Base-by-base conservation (phyloP, 768 basidiomycete species). In the Podaxis sp. region DNA sequence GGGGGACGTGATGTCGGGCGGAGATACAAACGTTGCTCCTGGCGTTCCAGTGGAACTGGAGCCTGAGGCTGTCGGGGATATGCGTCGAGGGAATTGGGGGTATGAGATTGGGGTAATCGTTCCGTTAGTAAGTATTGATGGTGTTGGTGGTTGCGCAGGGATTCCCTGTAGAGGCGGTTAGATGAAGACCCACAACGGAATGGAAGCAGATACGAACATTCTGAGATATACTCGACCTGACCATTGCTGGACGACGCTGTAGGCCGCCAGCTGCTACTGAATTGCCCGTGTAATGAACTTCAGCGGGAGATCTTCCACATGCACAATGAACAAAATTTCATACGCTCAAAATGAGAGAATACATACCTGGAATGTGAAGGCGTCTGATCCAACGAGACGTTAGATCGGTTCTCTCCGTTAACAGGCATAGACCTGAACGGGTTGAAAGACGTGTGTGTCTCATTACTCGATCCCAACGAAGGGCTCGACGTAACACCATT, bases 1-100 rank as follows among this genome's bases (percentile, higher is more conserved):
- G 11, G 93, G 95, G 0, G 90, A 82, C 0, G 90, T 78, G 33
- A 85, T 82, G 61, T 75, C 76, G 52, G 80, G 64, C 9, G 79
- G 74, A 19, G 81, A 69, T 62, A 76, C 1, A 80, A 79, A 63
- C 36, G 63, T 55, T 36, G 64, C 11, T 46, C 44, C 44, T n/a
- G 44, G 44, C 15, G 19, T 13, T 19, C n/a, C n/a, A 26, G 58
- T 38, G 38, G 54, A 55, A 17, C 58, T 57, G 49, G 73, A 62
- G 44, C 44, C 71, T 3, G 75, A 71, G 3, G 69, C 46, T 17
- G 67, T 60, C 3, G 75, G 71, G 24, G 76, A 74, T 67, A 72
- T 70, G 56, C 66, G 73, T 53, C 71, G 65, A 33, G 75, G 64
- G 64, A 77, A 75, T 63, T 73, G 71, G 22, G 76, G 76, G 68